Base-by-base conservation (phyloP, 1,284 basidiomycete genomes). In the Irpex rosettiformis region DNA sequence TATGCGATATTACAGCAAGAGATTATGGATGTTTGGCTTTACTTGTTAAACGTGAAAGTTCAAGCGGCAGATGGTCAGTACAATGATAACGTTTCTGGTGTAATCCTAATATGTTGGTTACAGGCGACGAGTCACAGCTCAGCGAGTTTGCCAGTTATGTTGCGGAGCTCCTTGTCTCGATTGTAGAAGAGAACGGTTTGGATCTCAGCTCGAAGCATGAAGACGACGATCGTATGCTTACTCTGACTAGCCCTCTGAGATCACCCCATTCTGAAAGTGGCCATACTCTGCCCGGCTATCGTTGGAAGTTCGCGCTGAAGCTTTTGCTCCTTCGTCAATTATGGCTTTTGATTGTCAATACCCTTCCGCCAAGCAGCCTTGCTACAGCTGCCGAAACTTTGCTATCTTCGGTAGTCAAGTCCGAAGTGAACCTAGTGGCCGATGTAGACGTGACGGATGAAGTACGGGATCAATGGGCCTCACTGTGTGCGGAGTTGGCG, bases 381-480 rank as follows among this genome's bases (percentile, higher is more conserved):
- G 21, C 73, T 86, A 29, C 69, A 69, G 76, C 79, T 2, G 81
- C 76, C 1, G 74, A 77, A 58, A 69, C 68, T 24, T 63, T 91
- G 4, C 68, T 86, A 6, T 69, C 64, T 4, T 77, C 73, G 62
- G 73, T 91, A 16, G 70, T 82, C 64, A 70, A 77, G 56, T 74
- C 77, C 29, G 81, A 84, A 57, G 67, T 72, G 11, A 72, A 76
- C 30, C 73, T 86, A 13, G 75, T 79, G 16, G 73, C 77, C 55
- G 78, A 81, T 54, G 69, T 74, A 8, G 75, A 78, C n/a, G 43
- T 62, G 8, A 60, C 66, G 1, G 74, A 78, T 30, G 67, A 73
- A 40, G 77, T 81, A 3, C 72, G 79, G 55, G 69, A 68, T 13
- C 74, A 79, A 45, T 91, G 88, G 88, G 78, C 82, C 1, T 70